These are phyloP conservation scores for Draba incana DNA, from an alignment of 345 rosid genomes.

Conservation along the genomic window DNA sequence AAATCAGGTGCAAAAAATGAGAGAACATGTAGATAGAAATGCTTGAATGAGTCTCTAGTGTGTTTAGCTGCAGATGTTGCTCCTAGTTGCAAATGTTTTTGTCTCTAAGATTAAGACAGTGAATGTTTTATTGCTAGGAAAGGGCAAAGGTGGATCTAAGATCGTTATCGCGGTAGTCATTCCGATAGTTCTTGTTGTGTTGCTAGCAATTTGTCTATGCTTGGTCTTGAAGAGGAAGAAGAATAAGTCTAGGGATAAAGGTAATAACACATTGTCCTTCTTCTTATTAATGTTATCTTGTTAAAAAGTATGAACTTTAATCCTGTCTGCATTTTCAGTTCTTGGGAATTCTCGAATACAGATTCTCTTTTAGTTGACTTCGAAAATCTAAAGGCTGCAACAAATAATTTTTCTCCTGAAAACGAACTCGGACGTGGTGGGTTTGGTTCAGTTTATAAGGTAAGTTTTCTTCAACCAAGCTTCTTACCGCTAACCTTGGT, in stretches of 20 bases:
- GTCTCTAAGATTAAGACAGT: slow-evolving; percentile 3
- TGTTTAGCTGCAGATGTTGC: not conserved
- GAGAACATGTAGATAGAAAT: slow-evolving; percentile 16
- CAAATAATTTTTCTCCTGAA: slow-evolving; percentile 48
- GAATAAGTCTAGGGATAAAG: slow-evolving; percentile 22
- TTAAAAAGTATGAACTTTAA: not conserved
- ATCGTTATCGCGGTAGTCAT: slow-evolving; percentile 30
- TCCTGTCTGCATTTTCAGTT: slow-evolving; percentile 10
- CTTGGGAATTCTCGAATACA: slow-evolving; percentile 23
- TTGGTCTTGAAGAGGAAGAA: slow-evolving; percentile 35
- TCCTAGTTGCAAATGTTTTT: slow-evolving; percentile 8
- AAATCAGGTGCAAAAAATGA: slow-evolving; percentile 4
- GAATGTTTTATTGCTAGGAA: slow-evolving; percentile 28
- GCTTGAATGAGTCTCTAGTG: not conserved
- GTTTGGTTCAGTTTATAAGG: slow-evolving; percentile 65
- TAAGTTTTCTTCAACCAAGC: not conserved
- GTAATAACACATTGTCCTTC: slow-evolving; percentile 28
- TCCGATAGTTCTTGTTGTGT: slow-evolving; percentile 26
- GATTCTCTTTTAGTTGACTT: slow-evolving; percentile 50
- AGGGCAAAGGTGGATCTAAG: slow-evolving; percentile 33
- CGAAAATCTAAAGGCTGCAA: slow-evolving; percentile 46
- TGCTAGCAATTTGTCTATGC: slow-evolving; percentile 25
- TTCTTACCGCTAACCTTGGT: not conserved
- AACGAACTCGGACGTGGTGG: slow-evolving; percentile 65
- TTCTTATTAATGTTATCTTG: not conserved